Percentiles rank a stretch among this genome's conserved stretches.
These are phyloP conservation scores for Arxiozyma heterogenica DNA, from an alignment of 1,139 yeast genomes.

Conservation along the genomic window DNA sequence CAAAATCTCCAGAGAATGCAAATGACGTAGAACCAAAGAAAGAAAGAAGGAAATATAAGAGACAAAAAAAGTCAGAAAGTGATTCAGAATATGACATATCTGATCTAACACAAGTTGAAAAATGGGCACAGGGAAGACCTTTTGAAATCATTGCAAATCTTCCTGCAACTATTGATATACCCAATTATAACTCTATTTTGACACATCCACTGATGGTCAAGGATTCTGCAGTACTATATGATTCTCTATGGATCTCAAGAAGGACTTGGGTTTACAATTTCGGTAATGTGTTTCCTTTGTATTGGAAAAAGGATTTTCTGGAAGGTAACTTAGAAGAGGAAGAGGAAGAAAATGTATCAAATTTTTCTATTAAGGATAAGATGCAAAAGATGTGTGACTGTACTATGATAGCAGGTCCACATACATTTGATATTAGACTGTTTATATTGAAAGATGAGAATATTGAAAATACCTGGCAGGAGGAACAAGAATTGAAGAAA, in stretches of 20 bases:
- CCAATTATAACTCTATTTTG: slow-evolving; percentile 41
- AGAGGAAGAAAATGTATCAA: slow-evolving; percentile 7
- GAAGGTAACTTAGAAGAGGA: slow-evolving; percentile 36
- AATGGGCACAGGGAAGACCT: not conserved
- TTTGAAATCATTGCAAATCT: slow-evolving; percentile 51
- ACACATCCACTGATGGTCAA: slow-evolving; percentile 59
- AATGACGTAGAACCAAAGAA: not conserved
- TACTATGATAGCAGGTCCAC: slow-evolving; percentile 69
- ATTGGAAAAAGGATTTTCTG: slow-evolving; percentile 46
- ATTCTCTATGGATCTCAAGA: slow-evolving; percentile 68
- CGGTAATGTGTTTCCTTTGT: slow-evolving; percentile 68
- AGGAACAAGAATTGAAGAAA: slow-evolving; percentile 31
- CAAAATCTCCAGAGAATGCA: not conserved
- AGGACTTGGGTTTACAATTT: slow-evolving; percentile 47
- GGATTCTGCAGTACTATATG: slow-evolving; percentile 64
- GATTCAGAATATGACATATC: not conserved
- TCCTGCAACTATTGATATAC: slow-evolving; percentile 66
- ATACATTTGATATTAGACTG: slow-evolving; percentile 62
- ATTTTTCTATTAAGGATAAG: slow-evolving; percentile 49
- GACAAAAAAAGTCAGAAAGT: not conserved
- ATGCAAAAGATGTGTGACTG: slow-evolving; percentile 87
- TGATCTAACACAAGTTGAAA: not conserved
- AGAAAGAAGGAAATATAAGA: not conserved
- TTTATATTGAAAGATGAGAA: slow-evolving; percentile 75
- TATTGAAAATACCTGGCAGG: slow-evolving; percentile 33